Evolutionary conservation across 2,329 filamentous ascomycete species (phyloP), one percentile per base, ranked within the genome.

Genomic region (Cladosporium sp.): DNA sequence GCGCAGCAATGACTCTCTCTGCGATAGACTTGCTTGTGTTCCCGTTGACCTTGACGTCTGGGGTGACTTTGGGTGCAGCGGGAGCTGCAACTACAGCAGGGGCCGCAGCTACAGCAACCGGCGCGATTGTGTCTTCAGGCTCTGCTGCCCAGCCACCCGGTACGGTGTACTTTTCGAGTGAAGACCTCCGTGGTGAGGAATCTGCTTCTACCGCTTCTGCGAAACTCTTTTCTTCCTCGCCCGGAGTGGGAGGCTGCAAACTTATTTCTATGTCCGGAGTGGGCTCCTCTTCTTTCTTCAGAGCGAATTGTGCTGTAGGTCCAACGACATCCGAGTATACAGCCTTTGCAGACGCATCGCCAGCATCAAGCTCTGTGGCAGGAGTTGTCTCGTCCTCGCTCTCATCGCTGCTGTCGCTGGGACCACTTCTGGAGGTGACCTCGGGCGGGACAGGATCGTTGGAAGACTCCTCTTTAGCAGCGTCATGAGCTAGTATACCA

Each of bases 391-490:
- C 63, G 15, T 70, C 65, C 19, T 70, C 66, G 25, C 67, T 67
- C 30, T 78, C 76, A 60, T 88, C 84, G n/a, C 43, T 47, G 14
- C 79, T 73, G 63, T 89, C 86, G 1, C 84, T 86, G 58, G 74
- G 82, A 9, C 83, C 84, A 68, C 92, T 87, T 17, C 88, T 82
- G 1, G 86, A 86, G 0, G 87, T 88, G 12, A 89, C 85, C 15
- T 90, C 81, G 1, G 87, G 87, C 4, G 89, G 86, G 36, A 91
- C 71, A 15, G 89, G 88, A 62, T 89, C 84, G 55, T 83, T 78
- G 61, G 80, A 80, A 64, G 78, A 50, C 34, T 57, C 17, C 66
- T 19, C 15, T 15, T 60, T 42, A n/a, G 59, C 60, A 37, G 77
- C 73, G 4, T 88, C 84, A 45, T 83, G 79, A 6, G 76, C 69